Base-by-base conservation (phyloP, 768 basidiomycete species). In the Lactarius psammicola region DNA sequence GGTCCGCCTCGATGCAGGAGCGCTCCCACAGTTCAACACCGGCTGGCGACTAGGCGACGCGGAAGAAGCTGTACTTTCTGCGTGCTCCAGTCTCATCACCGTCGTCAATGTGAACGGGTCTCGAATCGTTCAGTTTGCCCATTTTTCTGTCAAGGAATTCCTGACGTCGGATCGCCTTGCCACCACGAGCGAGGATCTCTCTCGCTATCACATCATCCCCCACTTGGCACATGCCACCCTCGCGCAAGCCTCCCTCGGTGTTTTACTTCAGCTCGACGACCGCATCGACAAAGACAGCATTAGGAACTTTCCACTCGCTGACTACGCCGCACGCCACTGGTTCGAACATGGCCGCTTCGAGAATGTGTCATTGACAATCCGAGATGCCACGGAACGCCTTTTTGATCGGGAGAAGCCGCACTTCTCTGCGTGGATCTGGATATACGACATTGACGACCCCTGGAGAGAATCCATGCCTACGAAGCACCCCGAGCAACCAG, bases 391-490 rank as follows among this genome's bases (percentile, higher is more conserved):
- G 13, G 36, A 62, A 26, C 9, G 36, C 20, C 15, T 55, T 6
- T 55, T 55, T n/a, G 28, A 55, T n/a, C 54, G 54, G n/a, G 54
- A 55, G 28, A 55, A 13, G 18, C 53, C 49, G n/a, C 53, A 62
- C 18, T 28, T 62, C 36, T 49, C 51, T 7, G 60, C 53, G 13
- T 62, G 60, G 60, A 34, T 62, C 26, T 62, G 60, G 60, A 42
- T 42, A 30, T 33, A 38, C 10, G 60, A 62, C 53, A 1, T 62
- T 31, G 54, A 55, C 15, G 54, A 55, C 28, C 18, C 54, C 2
- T 20, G 54, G n/a, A 20, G 28, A 1, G 28, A 55, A 40, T 15
- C 60, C 36, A 54, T 20, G 34, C 38, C 36, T 26, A 36, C 49
- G 60, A n/a, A 36, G 20, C 60, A 51, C 20, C 51, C 51, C 4